Base-by-base conservation (phyloP, 495 filamentous ascomycete genomes). In the Neohortaea acidophila region DNA sequence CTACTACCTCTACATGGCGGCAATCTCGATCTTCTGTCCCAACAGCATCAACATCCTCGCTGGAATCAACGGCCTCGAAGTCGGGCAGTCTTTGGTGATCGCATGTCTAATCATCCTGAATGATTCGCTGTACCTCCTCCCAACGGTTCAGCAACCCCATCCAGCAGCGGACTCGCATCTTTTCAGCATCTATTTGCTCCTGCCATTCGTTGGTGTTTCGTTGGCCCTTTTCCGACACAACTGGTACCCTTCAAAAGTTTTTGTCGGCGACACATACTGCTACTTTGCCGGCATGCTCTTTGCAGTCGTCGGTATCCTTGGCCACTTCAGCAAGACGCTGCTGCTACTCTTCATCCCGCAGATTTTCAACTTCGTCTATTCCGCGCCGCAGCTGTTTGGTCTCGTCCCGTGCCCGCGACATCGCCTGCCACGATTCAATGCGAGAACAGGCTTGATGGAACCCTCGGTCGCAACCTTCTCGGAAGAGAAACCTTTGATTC, bases 251-350 rank as follows among this genome's bases (percentile, higher is more conserved):
- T 81, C 87, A 11, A 75, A 74, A 38, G 91, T 94, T 1, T 99
- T 99, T 52, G 87, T 94, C 0, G 89, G 89, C 18, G 89, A 99
- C 54, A 99, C 89, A 13, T 99, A 96, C 64, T 99, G 89, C 67
- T 99, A 99, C 59, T 92, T 99, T 51, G 87, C 89, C 0, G 89
- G 89, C 41, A 99, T 96, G 86, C 83, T 94, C 9, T 96, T 99
- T 52, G 91, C 85, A 13, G 85, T 94, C 38, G 89, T 96, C 43
- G 84, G 83, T 33, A 94, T 99, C 42, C 65, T 94, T 17, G 89
- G 89, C 1, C 89, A 99, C 60, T 99, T 99, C 59, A 86, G 80
- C 65, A 99, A 99, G 63, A 99, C 89, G 14, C 65, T 99, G 28
- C 69, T 94, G 25, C 67, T 96, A 35, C 65, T 96, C 1, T 79